These are phyloP conservation scores for Cucumis melo DNA, from an alignment of 306 rosid genomes.

Conservation along the genomic window DNA sequence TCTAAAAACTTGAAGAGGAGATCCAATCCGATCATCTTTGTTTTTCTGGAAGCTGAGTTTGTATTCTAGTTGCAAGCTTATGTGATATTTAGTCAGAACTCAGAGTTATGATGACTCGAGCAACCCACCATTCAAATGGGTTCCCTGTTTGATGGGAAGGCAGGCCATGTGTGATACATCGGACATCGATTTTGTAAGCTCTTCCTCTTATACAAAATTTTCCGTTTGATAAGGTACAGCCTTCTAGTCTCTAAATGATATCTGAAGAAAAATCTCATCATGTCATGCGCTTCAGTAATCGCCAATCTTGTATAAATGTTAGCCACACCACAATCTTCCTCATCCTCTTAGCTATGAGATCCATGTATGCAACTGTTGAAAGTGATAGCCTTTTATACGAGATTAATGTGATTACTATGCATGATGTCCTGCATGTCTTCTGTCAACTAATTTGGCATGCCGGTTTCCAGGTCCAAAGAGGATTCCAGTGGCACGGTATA, in stretches of 20 bases:
- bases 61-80: not conserved
- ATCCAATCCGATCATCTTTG: not conserved
- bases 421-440: not conserved
- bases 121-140: not conserved
- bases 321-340: not conserved
- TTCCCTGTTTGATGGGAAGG: not conserved
- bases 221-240: not conserved
- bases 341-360: not conserved
- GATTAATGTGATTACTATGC: not conserved
- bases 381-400: not conserved
- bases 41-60: not conserved
- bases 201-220: not conserved
- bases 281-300: not conserved
- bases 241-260: not conserved
- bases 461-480: not conserved
- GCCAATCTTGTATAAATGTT: not conserved
- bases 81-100: not conserved
- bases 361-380: not conserved
- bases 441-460: not conserved
- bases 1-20: constrained; percentile 26
- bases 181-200: not conserved
- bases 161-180: not conserved
- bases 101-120: not conserved
- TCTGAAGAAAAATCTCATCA: not conserved
- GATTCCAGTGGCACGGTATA: not conserved